Evolutionary conservation across 768 basidiomycete species (phyloP).

Genomic region (Calvatia gigantea): DNA sequence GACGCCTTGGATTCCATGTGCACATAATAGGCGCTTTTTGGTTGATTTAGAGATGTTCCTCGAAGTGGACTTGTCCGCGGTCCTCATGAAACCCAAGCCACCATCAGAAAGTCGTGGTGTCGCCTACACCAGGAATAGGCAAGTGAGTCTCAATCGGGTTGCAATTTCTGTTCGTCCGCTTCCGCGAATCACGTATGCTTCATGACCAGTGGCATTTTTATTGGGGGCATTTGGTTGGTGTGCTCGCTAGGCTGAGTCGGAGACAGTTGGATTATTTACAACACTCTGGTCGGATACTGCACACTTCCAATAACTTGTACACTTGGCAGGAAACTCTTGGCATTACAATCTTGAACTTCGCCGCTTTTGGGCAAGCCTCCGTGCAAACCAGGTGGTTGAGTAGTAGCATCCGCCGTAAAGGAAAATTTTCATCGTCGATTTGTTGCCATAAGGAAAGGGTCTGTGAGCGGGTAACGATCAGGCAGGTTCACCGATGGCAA

Average conservation of each 20-base stretch:
- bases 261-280: neutral
- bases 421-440: neutral
- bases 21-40: neutral
- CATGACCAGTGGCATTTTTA: neutral
- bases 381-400: neutral
- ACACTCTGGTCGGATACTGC: neutral
- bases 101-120: neutral
- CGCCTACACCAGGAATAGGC: neutral
- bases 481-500: neutral
- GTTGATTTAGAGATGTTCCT: neutral
- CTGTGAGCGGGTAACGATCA: neutral
- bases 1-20: no score
- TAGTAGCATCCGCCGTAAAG: neutral
- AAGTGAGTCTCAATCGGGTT: neutral
- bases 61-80: neutral
- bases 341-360: neutral
- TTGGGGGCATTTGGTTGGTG: neutral
- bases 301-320: neutral
- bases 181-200: conserved; percentile 6
- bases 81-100: neutral
- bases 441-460: neutral
- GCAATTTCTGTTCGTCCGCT: neutral
- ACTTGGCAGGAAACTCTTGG: neutral
- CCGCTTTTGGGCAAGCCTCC: neutral
- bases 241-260: neutral